Conservation (phyloP, 768 basidiomycete species). For the Clitopilus hobsonii region DNA sequence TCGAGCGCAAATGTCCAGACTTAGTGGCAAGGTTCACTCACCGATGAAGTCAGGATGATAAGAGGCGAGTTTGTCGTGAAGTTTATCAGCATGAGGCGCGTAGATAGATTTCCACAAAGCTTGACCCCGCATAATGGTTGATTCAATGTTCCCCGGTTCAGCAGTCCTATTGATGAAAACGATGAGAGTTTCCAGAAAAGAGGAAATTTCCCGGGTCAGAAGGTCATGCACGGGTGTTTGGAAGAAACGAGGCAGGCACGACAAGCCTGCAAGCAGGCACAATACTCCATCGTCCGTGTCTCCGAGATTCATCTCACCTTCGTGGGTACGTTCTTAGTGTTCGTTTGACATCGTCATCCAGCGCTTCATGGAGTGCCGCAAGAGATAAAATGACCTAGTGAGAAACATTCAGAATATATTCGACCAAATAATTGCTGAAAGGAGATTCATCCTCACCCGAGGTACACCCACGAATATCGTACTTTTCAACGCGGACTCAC, state of each 20-base stretch:
- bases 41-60: constrained; percentile 95
- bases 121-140: constrained; percentile 62
- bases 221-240: constrained; percentile 7
- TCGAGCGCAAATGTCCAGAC: too few species aligned
- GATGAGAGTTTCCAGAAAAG: constrained; percentile 11
- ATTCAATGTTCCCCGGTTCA: constrained; percentile 60
- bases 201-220: constrained; percentile 7
- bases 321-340: constrained; percentile 62
- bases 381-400: constrained; percentile 78
- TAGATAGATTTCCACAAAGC: constrained; percentile 86
- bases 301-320: constrained; percentile 39
- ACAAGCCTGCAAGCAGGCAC: constrained; percentile 9
- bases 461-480: constrained; percentile 87
- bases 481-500: constrained; percentile 87
- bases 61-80: constrained; percentile 78
- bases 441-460: constrained; percentile 47
- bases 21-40: too few species aligned
- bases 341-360: constrained; percentile 78
- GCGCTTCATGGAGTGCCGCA: constrained; percentile 65
- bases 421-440: constrained; percentile 3
- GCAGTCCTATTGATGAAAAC: constrained; percentile 42
- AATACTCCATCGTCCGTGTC: constrained; percentile 2
- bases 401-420: constrained; percentile 14
- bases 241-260: constrained; percentile 8
- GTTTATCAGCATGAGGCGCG: constrained; percentile 83